Evolutionary conservation across 495 filamentous ascomycete species (phyloP).

Genomic region (Apiosordaria backusii): DNA sequence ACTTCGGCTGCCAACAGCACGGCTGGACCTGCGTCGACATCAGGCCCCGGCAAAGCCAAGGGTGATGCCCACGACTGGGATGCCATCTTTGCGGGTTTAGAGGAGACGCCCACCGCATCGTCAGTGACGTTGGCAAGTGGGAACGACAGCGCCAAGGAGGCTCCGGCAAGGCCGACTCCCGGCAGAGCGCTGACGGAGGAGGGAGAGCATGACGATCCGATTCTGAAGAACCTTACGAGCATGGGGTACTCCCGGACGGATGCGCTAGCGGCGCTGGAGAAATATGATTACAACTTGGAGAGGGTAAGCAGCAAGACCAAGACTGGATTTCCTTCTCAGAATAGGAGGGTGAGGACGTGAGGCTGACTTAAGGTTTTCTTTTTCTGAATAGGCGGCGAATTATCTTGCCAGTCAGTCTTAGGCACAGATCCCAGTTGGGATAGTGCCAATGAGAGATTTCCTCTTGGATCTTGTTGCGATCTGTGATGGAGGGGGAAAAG

Average conservation of each 20-base stretch:
- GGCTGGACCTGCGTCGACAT: conserved; percentile 45
- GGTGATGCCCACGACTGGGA: conserved; percentile 81
- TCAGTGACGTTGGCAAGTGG: conserved; percentile 22
- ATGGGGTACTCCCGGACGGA: conserved; percentile 85
- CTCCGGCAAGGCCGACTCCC: conserved; percentile 35
- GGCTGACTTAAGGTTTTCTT: conserved; percentile 29
- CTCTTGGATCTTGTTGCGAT: not conserved
- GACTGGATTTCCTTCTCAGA: conserved; percentile 10
- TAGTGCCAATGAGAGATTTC: not conserved
- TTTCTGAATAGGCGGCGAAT: conserved; percentile 41
- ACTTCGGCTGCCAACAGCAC: conserved; percentile 48
- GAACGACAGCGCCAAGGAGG: conserved; percentile 29
- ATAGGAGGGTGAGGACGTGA: conserved; percentile 10
- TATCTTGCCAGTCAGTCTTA: conserved; percentile 47
- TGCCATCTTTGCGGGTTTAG: conserved; percentile 81
- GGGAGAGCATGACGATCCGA: conserved; percentile 83
- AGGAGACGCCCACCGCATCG: conserved; percentile 42
- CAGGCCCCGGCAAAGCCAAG: conserved; percentile 32
- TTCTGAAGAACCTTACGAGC: conserved; percentile 80
- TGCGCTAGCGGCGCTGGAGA: conserved; percentile 82
- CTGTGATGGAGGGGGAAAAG: conserved; percentile 11
- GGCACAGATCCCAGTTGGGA: not conserved
- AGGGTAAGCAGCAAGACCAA: conserved; percentile 58
- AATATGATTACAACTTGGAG: conserved; percentile 92
- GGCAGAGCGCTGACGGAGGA: conserved; percentile 69